Percentiles rank a stretch among this genome's conserved stretches.
Evolutionary conservation across 2,329 filamentous ascomycete genomes (phyloP).

Genomic region (Phyllachora maydis): DNA sequence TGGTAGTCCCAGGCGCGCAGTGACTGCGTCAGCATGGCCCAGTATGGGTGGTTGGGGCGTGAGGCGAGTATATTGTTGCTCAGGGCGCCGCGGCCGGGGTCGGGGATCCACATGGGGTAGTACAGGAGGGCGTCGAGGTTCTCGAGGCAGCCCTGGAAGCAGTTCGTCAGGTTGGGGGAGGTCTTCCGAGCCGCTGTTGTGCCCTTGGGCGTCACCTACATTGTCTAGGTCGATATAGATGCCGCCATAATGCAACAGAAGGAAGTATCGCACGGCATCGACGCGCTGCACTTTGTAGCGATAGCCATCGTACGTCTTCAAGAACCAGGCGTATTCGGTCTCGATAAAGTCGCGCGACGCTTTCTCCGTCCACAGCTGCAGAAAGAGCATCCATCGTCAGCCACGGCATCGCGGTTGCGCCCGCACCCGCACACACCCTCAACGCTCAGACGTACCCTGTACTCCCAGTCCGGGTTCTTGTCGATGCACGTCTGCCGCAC

Average conservation of each 20-base stretch:
- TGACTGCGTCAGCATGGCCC: conserved; percentile 41
- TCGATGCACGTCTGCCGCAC: conserved; percentile 8
- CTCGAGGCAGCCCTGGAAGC: conserved; percentile 39
- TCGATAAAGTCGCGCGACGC: conserved; percentile 49
- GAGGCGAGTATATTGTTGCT: conserved; percentile 51
- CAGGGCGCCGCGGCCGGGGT: conserved; percentile 11
- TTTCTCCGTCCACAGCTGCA: conserved; percentile 53
- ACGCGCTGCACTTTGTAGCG: conserved; percentile 55
- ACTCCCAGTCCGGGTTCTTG: conserved; percentile 9
- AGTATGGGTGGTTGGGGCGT: conserved; percentile 49
- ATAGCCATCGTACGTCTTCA: conserved; percentile 53
- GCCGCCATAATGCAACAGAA: conserved; percentile 57
- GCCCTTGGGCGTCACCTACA: conserved; percentile 1
- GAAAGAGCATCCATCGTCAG: no score
- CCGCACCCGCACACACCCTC: not conserved
- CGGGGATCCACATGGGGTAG: conserved; percentile 47
- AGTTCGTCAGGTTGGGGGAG: not conserved
- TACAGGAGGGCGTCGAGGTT: conserved; percentile 43
- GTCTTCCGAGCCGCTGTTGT: not conserved
- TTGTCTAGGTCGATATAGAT: conserved; percentile 60
- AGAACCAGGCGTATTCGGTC: conserved; percentile 55
- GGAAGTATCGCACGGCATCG: conserved; percentile 60
- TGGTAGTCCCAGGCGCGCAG: conserved; percentile 42
- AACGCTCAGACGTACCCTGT: conserved; percentile 6
- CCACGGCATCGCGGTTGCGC: not conserved